These are phyloP conservation scores for Coffea eugenioides DNA, from an alignment of 257 asterid species.

Conservation along the genomic window DNA sequence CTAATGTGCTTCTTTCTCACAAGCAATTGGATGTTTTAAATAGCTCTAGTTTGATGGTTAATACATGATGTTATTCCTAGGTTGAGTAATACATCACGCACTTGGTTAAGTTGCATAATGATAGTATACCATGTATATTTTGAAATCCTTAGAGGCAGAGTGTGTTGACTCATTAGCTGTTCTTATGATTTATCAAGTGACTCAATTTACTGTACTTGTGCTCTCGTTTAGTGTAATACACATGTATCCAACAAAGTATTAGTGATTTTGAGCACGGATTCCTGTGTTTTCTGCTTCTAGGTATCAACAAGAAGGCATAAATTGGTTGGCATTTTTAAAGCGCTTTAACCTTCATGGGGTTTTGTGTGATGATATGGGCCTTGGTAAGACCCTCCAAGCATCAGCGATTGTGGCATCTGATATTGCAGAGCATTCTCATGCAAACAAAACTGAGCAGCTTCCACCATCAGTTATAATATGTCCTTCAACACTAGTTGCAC, in stretches of 20 bases:
- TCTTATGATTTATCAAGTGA: neutral
- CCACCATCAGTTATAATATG: slow-evolving; percentile 91
- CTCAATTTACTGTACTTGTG: neutral
- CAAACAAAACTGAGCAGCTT: slow-evolving; percentile 45
- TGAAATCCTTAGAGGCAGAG: neutral
- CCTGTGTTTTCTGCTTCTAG: slow-evolving; percentile 38
- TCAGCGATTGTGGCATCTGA: slow-evolving; percentile 95
- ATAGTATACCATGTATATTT: neutral
- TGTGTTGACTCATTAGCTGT: too few species aligned
- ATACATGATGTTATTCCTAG: neutral
- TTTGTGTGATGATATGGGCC: slow-evolving; percentile 99
- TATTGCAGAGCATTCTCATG: slow-evolving; percentile 72
- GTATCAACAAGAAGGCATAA: slow-evolving; percentile 99
- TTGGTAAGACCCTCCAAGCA: slow-evolving; percentile 98
- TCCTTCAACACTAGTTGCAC: slow-evolving; percentile 98
- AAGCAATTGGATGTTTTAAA: neutral
- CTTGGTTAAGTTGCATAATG: neutral
- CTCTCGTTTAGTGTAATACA: neutral
- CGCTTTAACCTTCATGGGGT: slow-evolving; percentile 97
- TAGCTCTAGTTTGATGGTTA: neutral
- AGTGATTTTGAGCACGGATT: neutral
- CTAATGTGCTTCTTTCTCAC: neutral
- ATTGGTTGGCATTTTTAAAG: slow-evolving; percentile 93
- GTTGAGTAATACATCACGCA: neutral
- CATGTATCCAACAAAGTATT: neutral